Evolutionary conservation across 768 basidiomycete genomes (phyloP).

Genomic region (Pleurotus tuoliensis): DNA sequence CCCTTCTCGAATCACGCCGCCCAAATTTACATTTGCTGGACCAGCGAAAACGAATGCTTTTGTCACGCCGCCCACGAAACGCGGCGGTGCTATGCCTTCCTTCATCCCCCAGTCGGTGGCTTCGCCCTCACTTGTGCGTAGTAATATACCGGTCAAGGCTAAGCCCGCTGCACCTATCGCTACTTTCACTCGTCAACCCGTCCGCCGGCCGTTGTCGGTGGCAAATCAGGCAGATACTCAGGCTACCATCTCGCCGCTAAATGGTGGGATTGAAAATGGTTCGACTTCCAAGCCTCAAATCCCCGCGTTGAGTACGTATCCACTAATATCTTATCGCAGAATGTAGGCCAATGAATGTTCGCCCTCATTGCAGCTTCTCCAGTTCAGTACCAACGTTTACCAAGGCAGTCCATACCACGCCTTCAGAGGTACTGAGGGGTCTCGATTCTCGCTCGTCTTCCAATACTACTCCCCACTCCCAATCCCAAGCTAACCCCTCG

Average conservation of each 20-base stretch:
- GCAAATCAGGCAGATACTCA: slow-evolving; percentile 20
- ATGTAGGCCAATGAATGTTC: slow-evolving; percentile 33
- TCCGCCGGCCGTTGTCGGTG: slow-evolving; percentile 31
- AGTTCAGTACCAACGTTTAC: slow-evolving; percentile 20
- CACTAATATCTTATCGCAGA: slow-evolving; percentile 42
- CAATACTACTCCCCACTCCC: too few relatives aligned
- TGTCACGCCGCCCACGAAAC: slow-evolving; percentile 52
- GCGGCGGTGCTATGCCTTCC: slow-evolving; percentile 41
- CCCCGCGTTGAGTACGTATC: slow-evolving; percentile 52
- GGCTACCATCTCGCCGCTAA: slow-evolving; percentile 12
- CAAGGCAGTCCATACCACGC: slow-evolving; percentile 8
- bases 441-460: slow-evolving; percentile 14
- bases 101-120: slow-evolving; percentile 60
- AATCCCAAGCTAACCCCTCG: too few relatives aligned
- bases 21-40: slow-evolving; percentile 2
- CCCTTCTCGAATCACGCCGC: slow-evolving; percentile 13
- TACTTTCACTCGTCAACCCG: slow-evolving; percentile 43
- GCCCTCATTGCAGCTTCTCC: slow-evolving; percentile 37
- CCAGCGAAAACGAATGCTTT: slow-evolving; percentile 28
- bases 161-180: slow-evolving; percentile 26
- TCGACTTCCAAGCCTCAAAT: slow-evolving; percentile 55
- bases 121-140: slow-evolving; percentile 40
- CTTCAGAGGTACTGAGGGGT: slow-evolving; percentile 36
- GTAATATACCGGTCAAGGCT: slow-evolving; percentile 21
- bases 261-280: slow-evolving; percentile 42